These are phyloP conservation scores for Solanum chmielewskii DNA, from an alignment of 257 asterid species.

Conservation along the genomic window DNA sequence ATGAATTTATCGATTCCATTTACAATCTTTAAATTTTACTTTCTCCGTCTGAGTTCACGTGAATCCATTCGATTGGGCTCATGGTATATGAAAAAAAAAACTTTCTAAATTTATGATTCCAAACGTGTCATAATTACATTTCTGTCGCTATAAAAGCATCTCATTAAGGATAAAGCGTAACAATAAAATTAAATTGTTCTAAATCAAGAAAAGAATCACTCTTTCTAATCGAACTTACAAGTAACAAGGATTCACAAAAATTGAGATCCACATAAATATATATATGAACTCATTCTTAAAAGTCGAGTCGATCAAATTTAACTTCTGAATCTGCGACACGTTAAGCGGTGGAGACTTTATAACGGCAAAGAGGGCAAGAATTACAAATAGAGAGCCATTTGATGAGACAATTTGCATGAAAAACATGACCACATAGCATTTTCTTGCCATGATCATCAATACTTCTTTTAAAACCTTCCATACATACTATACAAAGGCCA, in stretches of 20 bases:
- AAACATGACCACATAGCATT: background rate
- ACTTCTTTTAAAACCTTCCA: background rate
- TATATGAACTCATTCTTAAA: background rate
- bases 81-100: background rate
- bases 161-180: background rate
- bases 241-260: background rate
- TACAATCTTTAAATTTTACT: background rate
- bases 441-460: background rate
- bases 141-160: background rate
- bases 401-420: background rate
- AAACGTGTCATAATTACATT: background rate
- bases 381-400: background rate
- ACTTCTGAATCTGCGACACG: accelerated
- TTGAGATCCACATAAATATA: background rate
- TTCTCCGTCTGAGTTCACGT: background rate
- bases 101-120: background rate
- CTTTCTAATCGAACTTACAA: background rate
- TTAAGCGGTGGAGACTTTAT: background rate
- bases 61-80: background rate
- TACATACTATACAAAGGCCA: background rate
- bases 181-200: background rate
- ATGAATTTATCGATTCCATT: background rate
- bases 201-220: background rate
- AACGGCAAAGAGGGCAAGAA: background rate
- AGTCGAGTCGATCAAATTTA: background rate